Conservation (phyloP, 148 eudicot genomes). For the Camellia granthamiana region DNA sequence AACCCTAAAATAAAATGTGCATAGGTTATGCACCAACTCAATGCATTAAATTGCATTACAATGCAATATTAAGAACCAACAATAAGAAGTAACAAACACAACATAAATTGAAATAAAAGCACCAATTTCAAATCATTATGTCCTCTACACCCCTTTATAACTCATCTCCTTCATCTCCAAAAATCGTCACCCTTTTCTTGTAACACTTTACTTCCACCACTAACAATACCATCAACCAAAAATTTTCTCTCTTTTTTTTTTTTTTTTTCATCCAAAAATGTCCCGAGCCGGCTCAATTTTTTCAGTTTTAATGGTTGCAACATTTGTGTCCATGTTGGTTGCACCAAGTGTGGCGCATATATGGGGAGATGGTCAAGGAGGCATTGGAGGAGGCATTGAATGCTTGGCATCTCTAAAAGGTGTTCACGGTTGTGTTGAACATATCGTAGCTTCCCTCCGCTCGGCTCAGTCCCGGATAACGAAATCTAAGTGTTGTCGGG, state of each 20-base stretch:
- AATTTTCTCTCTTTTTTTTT: background rate
- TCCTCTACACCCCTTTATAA: background rate
- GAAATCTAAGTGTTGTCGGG: background rate
- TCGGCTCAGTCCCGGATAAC: background rate
- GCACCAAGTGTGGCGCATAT: conserved; percentile 5
- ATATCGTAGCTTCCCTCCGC: background rate
- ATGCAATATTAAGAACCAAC: background rate
- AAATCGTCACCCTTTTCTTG: background rate
- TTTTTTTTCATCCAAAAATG: background rate
- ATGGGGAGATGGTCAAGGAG: background rate
- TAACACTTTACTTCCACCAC: background rate
- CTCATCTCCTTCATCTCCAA: background rate
- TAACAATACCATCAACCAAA: too few species aligned
- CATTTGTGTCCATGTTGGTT: background rate
- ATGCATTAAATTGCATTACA: too few species aligned
- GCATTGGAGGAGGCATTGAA: background rate
- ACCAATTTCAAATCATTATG: background rate
- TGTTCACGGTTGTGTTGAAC: background rate
- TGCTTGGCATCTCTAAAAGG: background rate
- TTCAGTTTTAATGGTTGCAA: background rate
- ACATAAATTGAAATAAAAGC: background rate
- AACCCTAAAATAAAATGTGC: too few species aligned
- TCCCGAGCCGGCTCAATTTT: background rate
- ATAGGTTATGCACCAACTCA: too few species aligned
- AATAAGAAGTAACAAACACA: background rate